Percentiles rank a stretch among this genome's conserved stretches.
These are phyloP conservation scores for Musa troglodytarum DNA, from an alignment of 176 grass and related monocot species.

Conservation along the genomic window DNA sequence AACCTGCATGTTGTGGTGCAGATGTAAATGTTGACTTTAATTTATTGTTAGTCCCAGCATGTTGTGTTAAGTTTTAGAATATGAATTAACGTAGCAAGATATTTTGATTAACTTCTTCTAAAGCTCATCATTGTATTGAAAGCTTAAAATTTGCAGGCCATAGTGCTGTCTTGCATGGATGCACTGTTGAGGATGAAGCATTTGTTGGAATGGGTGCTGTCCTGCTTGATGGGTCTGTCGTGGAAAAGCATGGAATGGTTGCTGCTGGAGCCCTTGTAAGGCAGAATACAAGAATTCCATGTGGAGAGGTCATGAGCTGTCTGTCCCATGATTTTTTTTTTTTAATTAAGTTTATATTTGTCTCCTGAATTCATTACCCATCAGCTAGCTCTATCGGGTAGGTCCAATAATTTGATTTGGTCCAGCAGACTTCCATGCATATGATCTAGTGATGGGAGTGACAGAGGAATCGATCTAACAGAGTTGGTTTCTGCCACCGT, in stretches of 20 bases:
- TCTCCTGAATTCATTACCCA: background rate
- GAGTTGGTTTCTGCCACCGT: no score
- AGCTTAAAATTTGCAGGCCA: slow-evolving; percentile 42
- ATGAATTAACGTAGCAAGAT: background rate
- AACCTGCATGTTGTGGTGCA: background rate
- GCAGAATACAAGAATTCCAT: slow-evolving; percentile 83
- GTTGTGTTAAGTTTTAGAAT: background rate
- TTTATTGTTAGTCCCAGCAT: no score
- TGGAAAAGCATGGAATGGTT: slow-evolving; percentile 90
- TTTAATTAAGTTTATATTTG: background rate
- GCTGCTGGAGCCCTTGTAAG: slow-evolving; percentile 79
- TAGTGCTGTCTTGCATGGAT: slow-evolving; percentile 81
- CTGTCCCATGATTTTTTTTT: slow-evolving; percentile 10
- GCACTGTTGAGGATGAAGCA: slow-evolving; percentile 76
- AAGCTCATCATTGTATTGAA: background rate
- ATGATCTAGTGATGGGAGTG: no score
- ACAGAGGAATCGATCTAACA: no score
- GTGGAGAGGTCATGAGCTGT: slow-evolving; percentile 64
- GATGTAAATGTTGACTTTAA: background rate
- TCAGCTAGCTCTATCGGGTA: background rate
- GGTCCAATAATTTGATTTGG: no score
- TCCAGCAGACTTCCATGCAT: no score
- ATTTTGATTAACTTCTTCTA: background rate
- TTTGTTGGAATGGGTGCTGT: slow-evolving; percentile 91
- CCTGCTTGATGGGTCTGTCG: slow-evolving; percentile 79